Conservation (phyloP, 192 early-diverging fungal genomes). For the Obelidium mucronatum region DNA sequence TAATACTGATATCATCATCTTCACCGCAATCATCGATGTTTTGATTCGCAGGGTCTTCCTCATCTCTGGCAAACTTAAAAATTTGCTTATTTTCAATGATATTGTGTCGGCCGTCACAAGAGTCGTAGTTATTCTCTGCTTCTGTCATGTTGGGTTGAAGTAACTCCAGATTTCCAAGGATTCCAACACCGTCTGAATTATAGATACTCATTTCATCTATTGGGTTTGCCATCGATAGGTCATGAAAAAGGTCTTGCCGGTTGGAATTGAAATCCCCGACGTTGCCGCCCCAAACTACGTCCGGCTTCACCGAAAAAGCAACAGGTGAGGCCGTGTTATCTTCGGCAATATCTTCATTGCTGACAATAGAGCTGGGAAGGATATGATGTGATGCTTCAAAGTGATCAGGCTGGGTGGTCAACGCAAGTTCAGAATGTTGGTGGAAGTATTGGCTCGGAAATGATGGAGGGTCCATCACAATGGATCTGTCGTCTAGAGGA, state of each 20-base stretch:
- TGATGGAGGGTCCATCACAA: not conserved
- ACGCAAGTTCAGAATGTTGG: too few relatives aligned
- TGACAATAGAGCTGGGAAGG: too few relatives aligned
- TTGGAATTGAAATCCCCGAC: too few relatives aligned
- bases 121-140: not conserved
- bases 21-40: not conserved
- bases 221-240: not conserved
- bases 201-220: constrained; percentile 14
- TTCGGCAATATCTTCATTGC: too few relatives aligned
- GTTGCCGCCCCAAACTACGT: too few relatives aligned
- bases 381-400: too few relatives aligned
- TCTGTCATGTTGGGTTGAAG: too few relatives aligned
- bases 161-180: too few relatives aligned
- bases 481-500: not conserved
- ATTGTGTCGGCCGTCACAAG: not conserved
- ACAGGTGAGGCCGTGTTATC: too few relatives aligned
- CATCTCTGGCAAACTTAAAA: not conserved
- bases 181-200: not conserved
- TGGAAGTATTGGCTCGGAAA: not conserved
- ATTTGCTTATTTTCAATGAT: not conserved
- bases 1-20: not conserved
- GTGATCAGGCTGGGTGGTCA: not conserved
- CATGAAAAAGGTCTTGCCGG: not conserved
- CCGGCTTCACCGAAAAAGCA: too few relatives aligned
- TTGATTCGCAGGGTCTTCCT: not conserved